Conservation (phyloP, 441 rosid genomes). For the Gossypium schwendimanii region DNA sequence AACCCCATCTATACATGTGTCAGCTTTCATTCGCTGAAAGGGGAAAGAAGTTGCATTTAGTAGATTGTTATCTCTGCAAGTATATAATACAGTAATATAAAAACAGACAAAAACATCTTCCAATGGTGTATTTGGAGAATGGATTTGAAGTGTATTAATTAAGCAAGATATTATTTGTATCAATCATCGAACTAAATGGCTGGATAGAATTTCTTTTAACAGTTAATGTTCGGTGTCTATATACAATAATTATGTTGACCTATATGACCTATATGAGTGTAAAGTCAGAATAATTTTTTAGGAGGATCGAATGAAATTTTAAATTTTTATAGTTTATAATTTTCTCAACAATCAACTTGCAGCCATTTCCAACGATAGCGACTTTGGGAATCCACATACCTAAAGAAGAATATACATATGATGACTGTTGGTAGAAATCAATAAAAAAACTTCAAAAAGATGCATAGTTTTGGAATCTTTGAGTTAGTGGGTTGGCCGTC, state of each 20-base stretch:
- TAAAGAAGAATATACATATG: background rate
- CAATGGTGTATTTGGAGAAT: background rate
- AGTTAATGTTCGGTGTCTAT: no score
- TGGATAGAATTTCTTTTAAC: no score
- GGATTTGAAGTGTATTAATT: background rate
- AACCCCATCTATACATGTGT: no score
- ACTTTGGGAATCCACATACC: background rate
- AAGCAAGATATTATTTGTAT: background rate
- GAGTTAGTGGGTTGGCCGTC: conserved; percentile 8
- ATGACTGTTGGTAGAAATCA: background rate
- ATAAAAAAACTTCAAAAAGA: background rate
- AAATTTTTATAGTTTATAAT: background rate
- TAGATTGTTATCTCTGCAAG: no score
- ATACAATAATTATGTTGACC: no score
- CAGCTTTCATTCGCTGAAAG: no score
- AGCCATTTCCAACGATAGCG: background rate
- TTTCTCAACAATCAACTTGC: background rate
- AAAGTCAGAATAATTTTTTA: no score
- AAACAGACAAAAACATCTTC: background rate
- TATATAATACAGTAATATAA: background rate
- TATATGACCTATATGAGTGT: no score
- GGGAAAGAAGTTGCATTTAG: no score
- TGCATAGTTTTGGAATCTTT: background rate
- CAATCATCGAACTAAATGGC: background rate
- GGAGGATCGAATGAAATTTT: no score